phyloP scores from a whole-genome alignment of 1,284 basidiomycete species.

The Xerocomus cyaneibrunnescens region DNA sequence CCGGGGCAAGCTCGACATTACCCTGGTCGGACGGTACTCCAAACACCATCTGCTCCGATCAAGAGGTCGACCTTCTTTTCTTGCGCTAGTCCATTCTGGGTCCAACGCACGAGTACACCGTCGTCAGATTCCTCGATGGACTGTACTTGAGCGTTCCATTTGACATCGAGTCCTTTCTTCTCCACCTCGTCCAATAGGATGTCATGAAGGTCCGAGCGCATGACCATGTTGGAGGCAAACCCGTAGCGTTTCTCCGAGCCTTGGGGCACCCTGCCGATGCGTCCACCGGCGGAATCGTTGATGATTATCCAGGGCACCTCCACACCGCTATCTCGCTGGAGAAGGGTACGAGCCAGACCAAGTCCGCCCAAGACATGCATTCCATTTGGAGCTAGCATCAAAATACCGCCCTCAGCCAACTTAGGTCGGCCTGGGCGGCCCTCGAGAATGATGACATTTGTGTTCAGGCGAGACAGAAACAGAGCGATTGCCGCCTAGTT shows the following conservation, averaged over 20 bases:
- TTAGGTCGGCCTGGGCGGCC: conserved; percentile 17
- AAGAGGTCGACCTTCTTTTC: conserved; percentile 32
- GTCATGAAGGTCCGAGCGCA: conserved; percentile 35
- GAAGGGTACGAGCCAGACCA: conserved; percentile 24
- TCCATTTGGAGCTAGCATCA: conserved; percentile 34
- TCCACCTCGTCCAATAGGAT: conserved; percentile 32
- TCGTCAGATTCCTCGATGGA: conserved; percentile 27
- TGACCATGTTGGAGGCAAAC: conserved; percentile 29
- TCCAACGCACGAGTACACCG: conserved; percentile 30
- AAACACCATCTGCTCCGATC: conserved; percentile 37
- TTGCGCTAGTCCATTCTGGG: conserved; percentile 19
- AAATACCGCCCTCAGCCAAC: conserved; percentile 25
- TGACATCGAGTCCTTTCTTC: conserved; percentile 18
- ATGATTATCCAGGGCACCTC: conserved; percentile 24
- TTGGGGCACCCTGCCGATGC: conserved; percentile 28
- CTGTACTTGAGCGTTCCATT: conserved; percentile 28
- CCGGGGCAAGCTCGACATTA: conserved; percentile 1
- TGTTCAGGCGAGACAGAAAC: conserved; percentile 28
- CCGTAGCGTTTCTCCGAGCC: conserved; percentile 32
- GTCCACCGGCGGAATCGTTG: conserved; percentile 23
- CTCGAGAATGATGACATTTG: conserved; percentile 26
- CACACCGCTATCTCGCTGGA: conserved; percentile 23
- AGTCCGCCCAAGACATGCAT: conserved; percentile 34
- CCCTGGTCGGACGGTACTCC: conserved; percentile 32
- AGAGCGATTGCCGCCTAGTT: conserved; percentile 25